Conservation (phyloP, 2,329 filamentous ascomycete species). For the Exophiala mesophila region DNA sequence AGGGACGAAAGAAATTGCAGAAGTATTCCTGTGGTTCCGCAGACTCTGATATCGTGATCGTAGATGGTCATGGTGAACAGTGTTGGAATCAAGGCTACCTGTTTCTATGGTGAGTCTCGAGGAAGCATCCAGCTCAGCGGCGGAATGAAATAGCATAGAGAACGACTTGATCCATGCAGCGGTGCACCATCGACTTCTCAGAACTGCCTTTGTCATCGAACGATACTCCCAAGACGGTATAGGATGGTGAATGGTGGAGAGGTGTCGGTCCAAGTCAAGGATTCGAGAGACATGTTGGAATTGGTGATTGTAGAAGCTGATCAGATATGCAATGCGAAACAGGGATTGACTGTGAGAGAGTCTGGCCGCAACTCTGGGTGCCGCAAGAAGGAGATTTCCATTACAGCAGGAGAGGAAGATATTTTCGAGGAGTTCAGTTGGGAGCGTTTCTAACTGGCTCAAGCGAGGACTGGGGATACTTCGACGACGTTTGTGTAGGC, state of each 20-base stretch:
- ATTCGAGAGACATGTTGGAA: neutral
- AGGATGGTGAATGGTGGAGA: neutral
- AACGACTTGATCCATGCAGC: neutral
- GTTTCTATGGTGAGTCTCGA: no score
- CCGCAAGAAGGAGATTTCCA: slow-evolving; percentile 4
- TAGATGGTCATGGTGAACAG: neutral
- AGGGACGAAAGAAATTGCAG: neutral
- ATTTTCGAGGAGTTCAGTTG: no score
- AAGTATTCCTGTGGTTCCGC: neutral
- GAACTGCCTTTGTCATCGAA: slow-evolving; percentile 4
- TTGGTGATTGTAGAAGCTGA: slow-evolving; percentile 7
- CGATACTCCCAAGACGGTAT: slow-evolving; percentile 1
- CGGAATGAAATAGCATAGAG: neutral
- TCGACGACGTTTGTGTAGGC: neutral
- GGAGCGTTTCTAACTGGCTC: neutral
- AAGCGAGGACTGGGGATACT: neutral
- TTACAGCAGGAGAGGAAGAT: slow-evolving; percentile 3
- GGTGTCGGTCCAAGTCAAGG: neutral
- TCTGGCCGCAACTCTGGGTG: slow-evolving; percentile 1
- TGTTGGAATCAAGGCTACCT: neutral
- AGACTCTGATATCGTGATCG: neutral
- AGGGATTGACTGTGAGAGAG: neutral
- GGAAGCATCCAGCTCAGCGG: neutral
- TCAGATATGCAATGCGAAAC: slow-evolving; percentile 2
- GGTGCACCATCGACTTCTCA: slow-evolving; percentile 3